Conservation (phyloP, 768 basidiomycete species). For the Pleurotus djamor region DNA sequence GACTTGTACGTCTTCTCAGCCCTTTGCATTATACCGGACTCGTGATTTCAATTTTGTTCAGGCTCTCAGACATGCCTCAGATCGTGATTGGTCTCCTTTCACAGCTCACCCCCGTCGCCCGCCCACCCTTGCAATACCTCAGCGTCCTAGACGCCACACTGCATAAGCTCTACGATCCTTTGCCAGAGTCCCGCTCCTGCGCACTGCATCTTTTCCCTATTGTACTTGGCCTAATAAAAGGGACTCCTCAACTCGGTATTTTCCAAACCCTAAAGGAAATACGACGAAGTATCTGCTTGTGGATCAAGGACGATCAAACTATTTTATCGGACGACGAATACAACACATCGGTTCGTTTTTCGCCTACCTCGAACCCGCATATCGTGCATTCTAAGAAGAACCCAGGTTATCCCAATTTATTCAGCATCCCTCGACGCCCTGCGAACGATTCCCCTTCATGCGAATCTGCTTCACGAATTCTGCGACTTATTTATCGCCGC, state of each 20-base stretch:
- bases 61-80: conserved; percentile 18
- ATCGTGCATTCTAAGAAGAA: neutral
- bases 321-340: conserved; percentile 42
- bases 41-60: conserved; percentile 7
- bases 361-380: neutral
- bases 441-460: conserved; percentile 32
- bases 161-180: conserved; percentile 28
- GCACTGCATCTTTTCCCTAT: conserved; percentile 34
- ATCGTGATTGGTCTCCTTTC: conserved; percentile 19
- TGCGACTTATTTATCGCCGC: conserved; percentile 48
- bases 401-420: conserved; percentile 39
- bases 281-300: conserved; percentile 37
- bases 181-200: conserved; percentile 19
- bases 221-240: conserved; percentile 29
- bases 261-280: conserved; percentile 32
- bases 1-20: neutral
- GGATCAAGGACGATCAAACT: conserved; percentile 49
- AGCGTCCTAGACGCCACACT: conserved; percentile 26
- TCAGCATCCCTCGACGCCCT: conserved; percentile 38
- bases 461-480: conserved; percentile 34
- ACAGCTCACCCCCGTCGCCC: conserved; percentile 16
- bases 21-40: neutral
- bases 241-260: conserved; percentile 21
- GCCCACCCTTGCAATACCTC: conserved; percentile 22
- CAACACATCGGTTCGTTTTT: conserved; percentile 40